Evolutionary conservation across 257 asterid species (phyloP), one percentile per base, ranked within the genome.

Genomic region (Nicotiana knightiana): DNA sequence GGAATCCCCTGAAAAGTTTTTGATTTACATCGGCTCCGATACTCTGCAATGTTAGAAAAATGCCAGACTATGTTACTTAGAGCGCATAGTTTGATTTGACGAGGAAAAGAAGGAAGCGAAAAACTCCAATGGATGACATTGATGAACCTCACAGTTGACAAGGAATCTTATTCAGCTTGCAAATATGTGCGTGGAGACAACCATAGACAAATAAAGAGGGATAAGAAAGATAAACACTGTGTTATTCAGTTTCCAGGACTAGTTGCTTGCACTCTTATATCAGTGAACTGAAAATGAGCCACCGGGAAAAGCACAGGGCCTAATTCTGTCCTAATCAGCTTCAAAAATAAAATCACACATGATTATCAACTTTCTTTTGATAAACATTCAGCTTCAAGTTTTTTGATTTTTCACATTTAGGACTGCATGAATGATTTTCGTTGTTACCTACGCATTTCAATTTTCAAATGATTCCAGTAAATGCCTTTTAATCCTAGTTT

Each of bases 21-120:
- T 83, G 91, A 89, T 93, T 93, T 82, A 90, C 93, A 83, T 92
- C 94, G 75, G 96, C 96, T 85, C 97, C 98, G 21, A 58, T 89
- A 71, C 88, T 81, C 97, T 93, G 91, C 83, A 77, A 83, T 77
- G 67, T 51, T 30, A 1, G 30, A 62, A 21, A 57, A 62, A 64
- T 10, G 32, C 3, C 28, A 58, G 16, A 24, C 3, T 63, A 80
- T 63, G 59, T 39, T 53, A 63, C 71, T 39, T 17, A 16, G 26
- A 48, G 26, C 13, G 37, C 24, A 73, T 24, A 46, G 39, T 26
- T 46, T 46, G 61, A 73, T 48, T 48, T 24, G 24, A 24, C 24
- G 79, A 24, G 15, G 9, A 73, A 48, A 21, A 24, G 43, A 73
- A 71, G 37, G 48, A 12, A 46, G 79, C 16, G 3, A 48, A 13